Evolutionary conservation across 768 basidiomycete genomes (phyloP).

Genomic region (Phlegmacium glaucopus): DNA sequence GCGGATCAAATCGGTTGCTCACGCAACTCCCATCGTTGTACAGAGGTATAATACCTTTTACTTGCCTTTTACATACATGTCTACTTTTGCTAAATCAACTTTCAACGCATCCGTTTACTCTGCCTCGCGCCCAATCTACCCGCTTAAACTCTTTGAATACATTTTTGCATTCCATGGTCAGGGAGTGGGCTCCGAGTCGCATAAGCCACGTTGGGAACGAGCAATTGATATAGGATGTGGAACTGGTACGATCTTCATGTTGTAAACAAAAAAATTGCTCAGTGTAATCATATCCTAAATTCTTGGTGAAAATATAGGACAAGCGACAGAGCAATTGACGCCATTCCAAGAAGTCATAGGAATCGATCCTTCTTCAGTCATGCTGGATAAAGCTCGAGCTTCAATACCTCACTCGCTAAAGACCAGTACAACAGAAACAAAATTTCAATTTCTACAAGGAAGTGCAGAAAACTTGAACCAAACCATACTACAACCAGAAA

Average conservation of each 20-base stretch:
- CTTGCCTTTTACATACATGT: too few relatives aligned
- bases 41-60: too few relatives aligned
- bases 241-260: too few relatives aligned
- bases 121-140: conserved; percentile 75
- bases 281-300: background rate
- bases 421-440: conserved; percentile 1
- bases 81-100: conserved; percentile 68
- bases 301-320: conserved; percentile 50
- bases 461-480: conserved; percentile 54
- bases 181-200: too few relatives aligned
- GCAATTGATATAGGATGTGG: conserved; percentile 84
- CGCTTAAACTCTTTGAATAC: conserved; percentile 28
- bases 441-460: conserved; percentile 29
- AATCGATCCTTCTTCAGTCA: conserved; percentile 70
- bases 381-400: conserved; percentile 55
- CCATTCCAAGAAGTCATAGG: conserved; percentile 61
- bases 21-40: too few relatives aligned
- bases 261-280: too few relatives aligned
- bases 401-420: background rate
- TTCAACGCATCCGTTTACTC: too few relatives aligned
- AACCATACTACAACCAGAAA: conserved; percentile 38
- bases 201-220: conserved; percentile 42
- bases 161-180: conserved; percentile 44
- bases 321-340: conserved; percentile 58
- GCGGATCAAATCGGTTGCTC: too few relatives aligned